Conservation (phyloP, 2,329 filamentous ascomycete genomes). For the Exserohilum turcica region DNA sequence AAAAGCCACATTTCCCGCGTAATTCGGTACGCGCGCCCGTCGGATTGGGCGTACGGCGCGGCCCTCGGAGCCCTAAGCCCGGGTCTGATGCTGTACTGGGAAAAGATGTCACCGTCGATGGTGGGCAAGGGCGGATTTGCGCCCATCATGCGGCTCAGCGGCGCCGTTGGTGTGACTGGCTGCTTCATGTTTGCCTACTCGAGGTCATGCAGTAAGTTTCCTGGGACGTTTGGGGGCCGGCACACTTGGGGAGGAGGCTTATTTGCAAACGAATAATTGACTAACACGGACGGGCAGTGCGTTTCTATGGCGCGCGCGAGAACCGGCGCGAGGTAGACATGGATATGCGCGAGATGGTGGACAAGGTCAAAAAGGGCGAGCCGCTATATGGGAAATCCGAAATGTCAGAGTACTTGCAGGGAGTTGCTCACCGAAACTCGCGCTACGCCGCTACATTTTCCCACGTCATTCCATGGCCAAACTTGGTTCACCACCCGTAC, state of each 20-base stretch:
- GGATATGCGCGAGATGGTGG: constrained; percentile 98
- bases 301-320: constrained; percentile 94
- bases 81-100: constrained; percentile 74
- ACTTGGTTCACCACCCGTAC: constrained; percentile 87
- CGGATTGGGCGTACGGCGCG: constrained; percentile 77
- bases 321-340: constrained; percentile 90
- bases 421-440: constrained; percentile 88
- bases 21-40: constrained; percentile 80
- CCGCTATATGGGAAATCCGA: constrained; percentile 82
- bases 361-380: constrained; percentile 90
- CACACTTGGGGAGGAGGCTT: too few relatives aligned
- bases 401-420: constrained; percentile 88
- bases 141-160: constrained; percentile 78
- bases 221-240: too few relatives aligned
- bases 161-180: constrained; percentile 72
- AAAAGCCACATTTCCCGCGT: constrained; percentile 93
- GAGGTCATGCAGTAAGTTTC: constrained; percentile 80
- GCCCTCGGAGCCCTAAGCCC: constrained; percentile 74
- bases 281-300: constrained; percentile 63
- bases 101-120: constrained; percentile 82
- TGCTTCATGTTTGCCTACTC: constrained; percentile 87
- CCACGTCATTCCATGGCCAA: constrained; percentile 92
- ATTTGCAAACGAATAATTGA: too few relatives aligned
- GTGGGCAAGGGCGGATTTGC: constrained; percentile 83
- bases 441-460: constrained; percentile 85